These are phyloP conservation scores for Millerozyma acaciae DNA, from an alignment of 805 yeast genomes.

Conservation along the genomic window DNA sequence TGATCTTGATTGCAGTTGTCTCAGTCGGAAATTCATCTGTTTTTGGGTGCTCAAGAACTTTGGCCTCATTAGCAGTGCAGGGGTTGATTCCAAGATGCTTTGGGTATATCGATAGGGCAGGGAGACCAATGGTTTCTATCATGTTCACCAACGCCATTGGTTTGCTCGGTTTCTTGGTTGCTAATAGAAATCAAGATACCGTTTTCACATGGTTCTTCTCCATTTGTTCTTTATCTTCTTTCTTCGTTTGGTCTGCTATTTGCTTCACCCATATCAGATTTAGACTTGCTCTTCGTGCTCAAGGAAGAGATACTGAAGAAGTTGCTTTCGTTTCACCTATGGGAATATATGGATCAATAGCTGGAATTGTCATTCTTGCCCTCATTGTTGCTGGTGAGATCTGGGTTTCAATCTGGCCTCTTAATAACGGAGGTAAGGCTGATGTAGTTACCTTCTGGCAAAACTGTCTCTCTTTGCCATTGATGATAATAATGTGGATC, in stretches of 20 bases:
- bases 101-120: conserved; percentile 37
- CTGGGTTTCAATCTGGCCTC: conserved; percentile 39
- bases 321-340: conserved; percentile 30
- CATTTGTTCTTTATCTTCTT: conserved; percentile 37
- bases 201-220: conserved; percentile 42
- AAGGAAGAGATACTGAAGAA: conserved; percentile 32
- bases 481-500: conserved; percentile 38
- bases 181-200: conserved; percentile 23
- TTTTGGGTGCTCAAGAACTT: conserved; percentile 67
- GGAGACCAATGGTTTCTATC: conserved; percentile 41
- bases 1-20: conserved; percentile 65
- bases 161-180: conserved; percentile 36
- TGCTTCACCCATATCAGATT: conserved; percentile 39
- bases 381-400: conserved; percentile 35
- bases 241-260: conserved; percentile 40
- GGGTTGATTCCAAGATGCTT: conserved; percentile 58
- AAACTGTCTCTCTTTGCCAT: conserved; percentile 45
- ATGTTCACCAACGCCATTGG: conserved; percentile 32
- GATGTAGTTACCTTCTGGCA: conserved; percentile 43
- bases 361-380: conserved; percentile 27
- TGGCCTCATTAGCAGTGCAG: conserved; percentile 67
- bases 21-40: conserved; percentile 77
- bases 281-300: conserved; percentile 34
- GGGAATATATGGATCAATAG: conserved; percentile 34
- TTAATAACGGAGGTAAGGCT: conserved; percentile 13